Percentiles rank a stretch among this genome's conserved stretches.
Conservation (phyloP, 1,284 basidiomycete genomes). For the Malassezia sp. region DNA sequence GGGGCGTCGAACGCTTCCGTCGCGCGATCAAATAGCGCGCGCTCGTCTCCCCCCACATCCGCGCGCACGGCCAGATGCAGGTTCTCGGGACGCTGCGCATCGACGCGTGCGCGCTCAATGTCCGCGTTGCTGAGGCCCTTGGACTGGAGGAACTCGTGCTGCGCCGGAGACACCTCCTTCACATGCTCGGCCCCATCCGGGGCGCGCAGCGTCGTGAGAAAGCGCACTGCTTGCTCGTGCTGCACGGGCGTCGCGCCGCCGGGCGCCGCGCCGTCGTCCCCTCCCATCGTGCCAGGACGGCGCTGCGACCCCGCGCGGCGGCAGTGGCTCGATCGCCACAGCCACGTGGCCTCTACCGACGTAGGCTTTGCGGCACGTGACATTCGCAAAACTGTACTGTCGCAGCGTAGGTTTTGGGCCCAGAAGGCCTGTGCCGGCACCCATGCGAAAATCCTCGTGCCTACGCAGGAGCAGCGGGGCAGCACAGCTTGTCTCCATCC, state of each 20-base stretch:
- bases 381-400: slow-evolving; percentile 12
- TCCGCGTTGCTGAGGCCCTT: slow-evolving; percentile 35
- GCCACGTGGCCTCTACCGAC: not conserved
- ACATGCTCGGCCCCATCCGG: slow-evolving; percentile 15
- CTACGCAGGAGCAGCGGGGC: not conserved
- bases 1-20: slow-evolving; percentile 31
- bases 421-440: slow-evolving; percentile 1
- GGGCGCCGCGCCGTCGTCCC: slow-evolving; percentile 1
- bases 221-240: slow-evolving; percentile 40
- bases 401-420: not conserved
- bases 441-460: not conserved
- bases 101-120: slow-evolving; percentile 28
- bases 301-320: slow-evolving; percentile 2
- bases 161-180: slow-evolving; percentile 8
- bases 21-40: slow-evolving; percentile 21
- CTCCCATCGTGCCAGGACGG: not conserved
- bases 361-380: slow-evolving; percentile 8
- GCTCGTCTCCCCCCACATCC: not conserved
- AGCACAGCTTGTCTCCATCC: slow-evolving; percentile 3
- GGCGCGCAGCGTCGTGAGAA: slow-evolving; percentile 30
- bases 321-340: too few species aligned
- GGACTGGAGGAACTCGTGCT: slow-evolving; percentile 29
- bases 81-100: slow-evolving; percentile 28
- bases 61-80: slow-evolving; percentile 2
- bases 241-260: slow-evolving; percentile 2